A percentile compares a stretch with the other conserved stretches of the same genome.
Evolutionary conservation across 2,329 filamentous ascomycete genomes (phyloP).

Genomic region (Fusarium euwallaceae): DNA sequence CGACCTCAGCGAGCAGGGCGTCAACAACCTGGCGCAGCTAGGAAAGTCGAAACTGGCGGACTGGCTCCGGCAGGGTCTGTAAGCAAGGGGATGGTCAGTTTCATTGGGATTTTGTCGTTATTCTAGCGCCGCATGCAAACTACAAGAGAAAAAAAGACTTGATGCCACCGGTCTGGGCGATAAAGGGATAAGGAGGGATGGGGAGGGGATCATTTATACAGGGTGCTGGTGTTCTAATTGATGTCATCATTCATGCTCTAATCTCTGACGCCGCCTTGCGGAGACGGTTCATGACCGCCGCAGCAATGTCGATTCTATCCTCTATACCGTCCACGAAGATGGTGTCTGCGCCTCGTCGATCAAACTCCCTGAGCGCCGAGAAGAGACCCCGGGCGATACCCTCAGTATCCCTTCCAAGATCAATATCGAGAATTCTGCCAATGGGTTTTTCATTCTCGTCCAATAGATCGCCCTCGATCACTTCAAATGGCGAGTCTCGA

Average conservation of each 20-base stretch:
- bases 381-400: slow-evolving; percentile 90
- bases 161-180: slow-evolving; percentile 40
- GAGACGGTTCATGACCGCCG: slow-evolving; percentile 87
- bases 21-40: slow-evolving; percentile 94
- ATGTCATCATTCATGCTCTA: slow-evolving; percentile 59
- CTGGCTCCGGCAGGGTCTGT: slow-evolving; percentile 87
- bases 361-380: slow-evolving; percentile 86
- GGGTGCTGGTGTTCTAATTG: slow-evolving; percentile 48
- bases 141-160: slow-evolving; percentile 37
- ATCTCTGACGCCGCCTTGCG: slow-evolving; percentile 80
- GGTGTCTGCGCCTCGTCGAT: slow-evolving; percentile 80
- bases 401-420: slow-evolving; percentile 77
- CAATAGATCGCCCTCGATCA: slow-evolving; percentile 57
- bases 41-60: slow-evolving; percentile 93
- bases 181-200: slow-evolving; percentile 29
- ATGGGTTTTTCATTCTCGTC: slow-evolving; percentile 49
- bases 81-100: slow-evolving; percentile 41
- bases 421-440: slow-evolving; percentile 74
- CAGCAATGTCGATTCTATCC: slow-evolving; percentile 84
- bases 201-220: slow-evolving; percentile 37
- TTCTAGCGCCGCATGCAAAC: slow-evolving; percentile 48
- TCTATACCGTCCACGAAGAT: slow-evolving; percentile 93
- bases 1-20: slow-evolving; percentile 94
- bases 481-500: slow-evolving; percentile 53
- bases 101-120: slow-evolving; percentile 46